A percentile compares a stretch with the other conserved stretches of the same genome.
Conservation (phyloP, 352 stramenopile species). For the Thalassiosira pacifica region DNA sequence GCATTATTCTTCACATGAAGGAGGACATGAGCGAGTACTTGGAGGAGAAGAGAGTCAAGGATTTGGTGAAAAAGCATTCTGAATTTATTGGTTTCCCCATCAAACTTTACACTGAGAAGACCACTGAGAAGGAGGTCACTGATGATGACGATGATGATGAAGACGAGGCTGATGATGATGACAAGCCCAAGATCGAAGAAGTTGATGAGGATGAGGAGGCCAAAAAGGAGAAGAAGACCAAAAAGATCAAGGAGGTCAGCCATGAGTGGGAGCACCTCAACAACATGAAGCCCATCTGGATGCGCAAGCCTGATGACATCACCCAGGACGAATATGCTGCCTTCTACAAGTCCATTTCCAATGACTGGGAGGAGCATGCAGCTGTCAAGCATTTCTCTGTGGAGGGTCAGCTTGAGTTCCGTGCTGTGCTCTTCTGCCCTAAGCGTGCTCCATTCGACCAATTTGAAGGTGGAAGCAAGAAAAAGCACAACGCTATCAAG, state of each 20-base stretch:
- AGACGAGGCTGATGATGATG: slow-evolving; percentile 92
- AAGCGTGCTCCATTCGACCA: slow-evolving; percentile 99
- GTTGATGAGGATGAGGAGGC: slow-evolving; percentile 96
- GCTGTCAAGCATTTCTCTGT: slow-evolving; percentile 99
- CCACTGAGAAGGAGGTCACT: slow-evolving; percentile 98
- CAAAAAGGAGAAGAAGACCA: slow-evolving; percentile 99
- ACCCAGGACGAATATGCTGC: slow-evolving; percentile 99
- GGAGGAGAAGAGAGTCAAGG: slow-evolving; percentile 98
- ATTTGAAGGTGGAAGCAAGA: slow-evolving; percentile 99
- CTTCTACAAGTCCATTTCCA: slow-evolving; percentile 99
- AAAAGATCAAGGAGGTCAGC: slow-evolving; percentile 96
- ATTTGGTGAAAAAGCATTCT: slow-evolving; percentile 99
- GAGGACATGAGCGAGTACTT: slow-evolving; percentile 99
- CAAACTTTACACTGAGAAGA: slow-evolving; percentile 99
- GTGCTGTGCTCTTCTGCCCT: slow-evolving; percentile 97
- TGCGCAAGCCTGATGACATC: slow-evolving; percentile 99
- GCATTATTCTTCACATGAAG: slow-evolving; percentile 98
- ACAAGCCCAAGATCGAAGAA: slow-evolving; percentile 98
- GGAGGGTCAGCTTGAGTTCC: slow-evolving; percentile 99
- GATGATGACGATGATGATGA: slow-evolving; percentile 99
- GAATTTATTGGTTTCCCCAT: slow-evolving; percentile 99
- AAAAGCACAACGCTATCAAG: slow-evolving; percentile 99
- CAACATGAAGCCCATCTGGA: slow-evolving; percentile 99
- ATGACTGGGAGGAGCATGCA: slow-evolving; percentile 99
- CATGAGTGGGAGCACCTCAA: slow-evolving; percentile 99